phyloP scores from a whole-genome alignment of 257 asterid species.

The Nicotiana otophora region DNA sequence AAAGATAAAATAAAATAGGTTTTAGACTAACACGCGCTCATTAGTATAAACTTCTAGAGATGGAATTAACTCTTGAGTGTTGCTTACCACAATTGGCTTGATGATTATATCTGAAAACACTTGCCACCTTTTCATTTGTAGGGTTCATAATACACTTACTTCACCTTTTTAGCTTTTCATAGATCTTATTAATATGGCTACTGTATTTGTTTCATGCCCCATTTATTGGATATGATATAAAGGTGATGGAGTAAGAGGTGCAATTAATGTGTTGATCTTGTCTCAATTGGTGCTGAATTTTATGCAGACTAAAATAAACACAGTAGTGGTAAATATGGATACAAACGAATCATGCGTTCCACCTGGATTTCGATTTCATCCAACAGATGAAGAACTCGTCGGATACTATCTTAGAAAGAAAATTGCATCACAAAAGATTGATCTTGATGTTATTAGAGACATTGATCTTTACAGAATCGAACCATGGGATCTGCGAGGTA shows the following conservation, averaged over 20 bases:
- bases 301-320: slow-evolving; percentile 23
- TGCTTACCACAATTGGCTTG: slow-evolving; percentile 46
- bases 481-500: slow-evolving; percentile 86
- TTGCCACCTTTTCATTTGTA: slow-evolving; percentile 40
- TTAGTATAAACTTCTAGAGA: slow-evolving; percentile 29
- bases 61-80: slow-evolving; percentile 25
- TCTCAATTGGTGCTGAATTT: slow-evolving; percentile 36
- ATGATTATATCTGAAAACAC: slow-evolving; percentile 57
- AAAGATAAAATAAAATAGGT: not conserved
- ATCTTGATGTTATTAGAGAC: slow-evolving; percentile 66
- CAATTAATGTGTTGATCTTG: slow-evolving; percentile 2
- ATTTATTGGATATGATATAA: slow-evolving; percentile 17
- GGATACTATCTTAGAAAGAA: slow-evolving; percentile 69
- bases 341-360: slow-evolving; percentile 60
- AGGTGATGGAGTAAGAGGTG: slow-evolving; percentile 16
- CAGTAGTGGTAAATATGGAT: slow-evolving; percentile 20
- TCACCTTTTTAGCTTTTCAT: slow-evolving; percentile 10
- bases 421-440: slow-evolving; percentile 64
- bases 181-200: not conserved
- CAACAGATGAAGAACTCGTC: slow-evolving; percentile 67
- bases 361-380: slow-evolving; percentile 74
- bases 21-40: slow-evolving; percentile 32
- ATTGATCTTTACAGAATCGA: slow-evolving; percentile 72
- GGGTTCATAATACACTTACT: slow-evolving; percentile 26
- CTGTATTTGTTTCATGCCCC: not conserved